Conservation (phyloP, 106 monocot genomes). For the Dioscorea alata region DNA sequence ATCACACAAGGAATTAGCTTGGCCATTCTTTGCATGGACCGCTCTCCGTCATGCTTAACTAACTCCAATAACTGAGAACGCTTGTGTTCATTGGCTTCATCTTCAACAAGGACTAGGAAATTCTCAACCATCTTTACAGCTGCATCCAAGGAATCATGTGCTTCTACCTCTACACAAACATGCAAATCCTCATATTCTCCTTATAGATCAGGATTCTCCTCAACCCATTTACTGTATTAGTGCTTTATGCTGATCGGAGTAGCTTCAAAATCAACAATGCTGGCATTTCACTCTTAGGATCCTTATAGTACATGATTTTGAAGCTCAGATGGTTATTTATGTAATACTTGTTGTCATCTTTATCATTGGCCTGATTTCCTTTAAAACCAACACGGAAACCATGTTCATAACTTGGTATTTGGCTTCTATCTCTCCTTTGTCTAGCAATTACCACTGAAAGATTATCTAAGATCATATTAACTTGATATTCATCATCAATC, state of each 20-base stretch:
- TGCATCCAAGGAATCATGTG: constrained; percentile 45
- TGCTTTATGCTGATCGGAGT: constrained; percentile 61
- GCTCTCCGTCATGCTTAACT: constrained; percentile 13
- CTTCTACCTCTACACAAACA: constrained; percentile 47
- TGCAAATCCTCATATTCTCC: constrained; percentile 49
- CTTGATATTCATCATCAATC: constrained; percentile 76
- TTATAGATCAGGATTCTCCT: constrained; percentile 1
- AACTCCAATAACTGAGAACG: constrained; percentile 54
- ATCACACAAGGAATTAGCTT: not conserved
- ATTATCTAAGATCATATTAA: constrained; percentile 84
- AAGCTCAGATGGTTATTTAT: constrained; percentile 69
- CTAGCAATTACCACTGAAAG: constrained; percentile 59
- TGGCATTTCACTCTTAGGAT: constrained; percentile 38
- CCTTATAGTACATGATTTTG: constrained; percentile 58
- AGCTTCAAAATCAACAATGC: constrained; percentile 74
- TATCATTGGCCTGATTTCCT: constrained; percentile 13
- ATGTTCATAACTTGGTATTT: constrained; percentile 39
- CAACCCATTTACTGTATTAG: no score
- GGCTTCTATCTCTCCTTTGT: constrained; percentile 49
- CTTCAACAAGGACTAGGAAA: constrained; percentile 50
- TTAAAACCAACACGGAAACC: constrained; percentile 63
- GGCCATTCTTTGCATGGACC: not conserved
- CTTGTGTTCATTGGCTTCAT: constrained; percentile 39
- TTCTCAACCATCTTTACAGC: constrained; percentile 60
- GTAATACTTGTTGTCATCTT: constrained; percentile 41